Base-by-base conservation (phyloP, 257 asterid genomes). In the Datura wrightii region DNA sequence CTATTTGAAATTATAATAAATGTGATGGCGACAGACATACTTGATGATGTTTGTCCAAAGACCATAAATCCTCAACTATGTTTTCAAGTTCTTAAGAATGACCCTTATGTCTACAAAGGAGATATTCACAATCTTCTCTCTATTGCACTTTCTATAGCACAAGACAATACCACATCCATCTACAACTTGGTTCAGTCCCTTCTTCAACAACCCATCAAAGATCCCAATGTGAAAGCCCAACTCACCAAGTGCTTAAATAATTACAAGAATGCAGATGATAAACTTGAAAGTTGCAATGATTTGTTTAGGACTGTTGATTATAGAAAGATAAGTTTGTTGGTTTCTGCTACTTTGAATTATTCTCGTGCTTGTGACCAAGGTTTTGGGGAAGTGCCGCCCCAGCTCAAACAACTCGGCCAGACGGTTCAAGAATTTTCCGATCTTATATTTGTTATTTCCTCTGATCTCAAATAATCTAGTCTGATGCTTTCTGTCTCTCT, bases 1-100 rank as follows among this genome's bases (percentile, higher is more conserved):
- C 8, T 39, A 7, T 39, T 67, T 37, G 52, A 6, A 67, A 39
- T 39, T 39, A 0, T 3, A 7, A 9, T 19, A 39, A 67, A 59
- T 7, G 66, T 1, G 10, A 37, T 15, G 6, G 31, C 31, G 31
- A 24, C 34, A 37, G 31, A 39, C 52, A 15, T 67, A 37, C 78
- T 67, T 67, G 52, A 39, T 18, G 78, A 67, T 10, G 78, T 67
- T 67, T 67, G 78, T 67, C 78, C 78, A 6, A 67, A 67, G 44
- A 67, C 34, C 14, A 67, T 67, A 39, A 39, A 67, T 67, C 78
- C 52, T 67, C 76, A n/a, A 15, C 52, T 67, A 39, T 67, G 52
- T 39, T 67, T 67, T 4, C 52, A 39, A 14, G 78, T 67, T 18
- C 52, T 67, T 67, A 10, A 10, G 44, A 67, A 37, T 39, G 52